Evolutionary conservation across 2,329 filamentous ascomycete species (phyloP).

Genomic region (Scytalidium sp.): DNA sequence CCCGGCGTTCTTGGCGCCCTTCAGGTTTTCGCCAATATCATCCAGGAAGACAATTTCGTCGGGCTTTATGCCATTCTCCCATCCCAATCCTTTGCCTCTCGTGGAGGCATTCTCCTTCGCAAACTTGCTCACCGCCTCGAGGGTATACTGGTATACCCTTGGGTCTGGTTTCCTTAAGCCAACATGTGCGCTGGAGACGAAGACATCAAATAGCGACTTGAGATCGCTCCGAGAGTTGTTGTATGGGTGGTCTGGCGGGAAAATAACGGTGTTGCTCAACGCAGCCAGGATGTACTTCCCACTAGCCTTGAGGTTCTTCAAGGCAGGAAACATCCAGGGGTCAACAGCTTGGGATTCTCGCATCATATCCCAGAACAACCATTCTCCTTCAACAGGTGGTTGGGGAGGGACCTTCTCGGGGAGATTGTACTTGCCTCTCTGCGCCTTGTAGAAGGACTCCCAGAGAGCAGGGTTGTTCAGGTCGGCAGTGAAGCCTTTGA

Average conservation of each 20-base stretch:
- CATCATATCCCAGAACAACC: constrained; percentile 93
- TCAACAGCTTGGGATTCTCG: constrained; percentile 64
- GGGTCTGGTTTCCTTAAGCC: constrained; percentile 86
- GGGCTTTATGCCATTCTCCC: constrained; percentile 51
- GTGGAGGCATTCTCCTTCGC: constrained; percentile 48
- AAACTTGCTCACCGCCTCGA: constrained; percentile 63
- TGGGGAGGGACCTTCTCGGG: constrained; percentile 53
- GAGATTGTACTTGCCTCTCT: constrained; percentile 36
- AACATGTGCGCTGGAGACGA: constrained; percentile 81
- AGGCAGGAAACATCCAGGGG: constrained; percentile 83
- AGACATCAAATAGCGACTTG: constrained; percentile 74
- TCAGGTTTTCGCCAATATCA: constrained; percentile 87
- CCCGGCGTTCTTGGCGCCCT: constrained; percentile 70
- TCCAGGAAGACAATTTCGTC: constrained; percentile 81
- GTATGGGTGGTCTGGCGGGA: constrained; percentile 71
- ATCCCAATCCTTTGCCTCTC: constrained; percentile 39
- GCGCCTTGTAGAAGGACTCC: constrained; percentile 58
- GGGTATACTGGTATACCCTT: constrained; percentile 72
- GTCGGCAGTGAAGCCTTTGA: constrained; percentile 71
- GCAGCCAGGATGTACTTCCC: constrained; percentile 73
- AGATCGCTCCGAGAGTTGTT: constrained; percentile 57
- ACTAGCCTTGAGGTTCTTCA: constrained; percentile 63
- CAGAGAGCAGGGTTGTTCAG: constrained; percentile 66
- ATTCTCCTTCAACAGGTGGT: constrained; percentile 72
- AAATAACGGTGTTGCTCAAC: constrained; percentile 86